phyloP scores from a whole-genome alignment of 2,329 filamentous ascomycete species.

The Cryphonectria japonica region DNA sequence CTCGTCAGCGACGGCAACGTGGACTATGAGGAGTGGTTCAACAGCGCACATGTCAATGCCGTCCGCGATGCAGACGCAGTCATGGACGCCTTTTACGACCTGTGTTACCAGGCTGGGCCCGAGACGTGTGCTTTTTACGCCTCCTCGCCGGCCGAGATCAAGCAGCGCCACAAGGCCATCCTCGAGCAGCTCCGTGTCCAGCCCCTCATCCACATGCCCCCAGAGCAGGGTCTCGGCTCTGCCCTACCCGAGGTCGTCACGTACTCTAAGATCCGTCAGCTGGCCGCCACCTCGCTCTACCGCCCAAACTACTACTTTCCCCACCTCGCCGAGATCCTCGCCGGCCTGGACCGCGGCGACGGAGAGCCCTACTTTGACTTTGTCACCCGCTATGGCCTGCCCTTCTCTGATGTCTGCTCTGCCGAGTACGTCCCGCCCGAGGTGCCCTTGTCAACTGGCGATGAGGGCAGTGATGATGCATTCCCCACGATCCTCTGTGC shows the following conservation, averaged over 20 bases:
- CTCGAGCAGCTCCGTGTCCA: conserved; percentile 45
- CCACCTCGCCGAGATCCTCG: conserved; percentile 47
- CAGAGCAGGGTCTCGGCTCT: conserved; percentile 36
- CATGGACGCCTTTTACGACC: conserved; percentile 55
- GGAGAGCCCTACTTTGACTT: conserved; percentile 48
- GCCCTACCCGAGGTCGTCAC: conserved; percentile 54
- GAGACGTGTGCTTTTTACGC: conserved; percentile 50
- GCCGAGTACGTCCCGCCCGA: conserved; percentile 38
- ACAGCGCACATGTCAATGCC: conserved; percentile 50
- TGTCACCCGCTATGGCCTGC: conserved; percentile 29
- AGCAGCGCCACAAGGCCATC: conserved; percentile 44
- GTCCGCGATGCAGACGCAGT: conserved; percentile 59
- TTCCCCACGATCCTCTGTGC: conserved; percentile 52
- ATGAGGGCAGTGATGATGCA: conserved; percentile 45
- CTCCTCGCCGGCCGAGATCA: conserved; percentile 42
- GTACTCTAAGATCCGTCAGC: conserved; percentile 50
- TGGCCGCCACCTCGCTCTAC: conserved; percentile 50
- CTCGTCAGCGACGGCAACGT: conserved; percentile 57
- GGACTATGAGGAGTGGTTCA: conserved; percentile 59
- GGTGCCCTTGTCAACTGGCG: conserved; percentile 36
- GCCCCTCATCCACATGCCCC: conserved; percentile 48
- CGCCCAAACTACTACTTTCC: conserved; percentile 48
- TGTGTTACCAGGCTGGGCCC: conserved; percentile 57
- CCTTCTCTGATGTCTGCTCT: conserved; percentile 37
- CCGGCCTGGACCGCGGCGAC: conserved; percentile 48